Percentiles rank a stretch among this genome's conserved stretches.
Conservation (phyloP, 2,329 filamentous ascomycete species). For the Sclerotiophoma versabilis region DNA sequence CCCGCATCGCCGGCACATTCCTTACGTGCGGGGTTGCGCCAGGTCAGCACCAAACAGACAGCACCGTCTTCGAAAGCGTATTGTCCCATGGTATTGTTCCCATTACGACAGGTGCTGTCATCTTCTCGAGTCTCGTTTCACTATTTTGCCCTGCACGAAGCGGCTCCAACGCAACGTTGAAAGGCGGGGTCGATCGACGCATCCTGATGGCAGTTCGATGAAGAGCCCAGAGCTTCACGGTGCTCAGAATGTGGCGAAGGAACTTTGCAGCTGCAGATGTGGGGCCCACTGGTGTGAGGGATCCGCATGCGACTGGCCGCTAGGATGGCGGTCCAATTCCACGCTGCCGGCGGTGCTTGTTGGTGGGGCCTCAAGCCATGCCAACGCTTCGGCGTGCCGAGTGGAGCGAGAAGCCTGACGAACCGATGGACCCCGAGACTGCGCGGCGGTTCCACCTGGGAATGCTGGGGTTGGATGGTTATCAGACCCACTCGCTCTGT, state of each 20-base stretch:
- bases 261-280: slow-evolving; percentile 19
- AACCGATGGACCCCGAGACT: slow-evolving; percentile 14
- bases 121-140: not conserved
- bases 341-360: slow-evolving; percentile 30
- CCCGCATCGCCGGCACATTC: slow-evolving; percentile 5
- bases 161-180: slow-evolving; percentile 18
- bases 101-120: not conserved
- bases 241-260: slow-evolving; percentile 28
- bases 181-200: slow-evolving; percentile 32
- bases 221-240: slow-evolving; percentile 11
- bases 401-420: slow-evolving; percentile 14
- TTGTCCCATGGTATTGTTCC: not conserved
- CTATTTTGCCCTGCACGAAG: not conserved
- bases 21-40: slow-evolving; percentile 24
- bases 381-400: slow-evolving; percentile 16
- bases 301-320: slow-evolving; percentile 33
- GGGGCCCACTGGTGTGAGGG: slow-evolving; percentile 26
- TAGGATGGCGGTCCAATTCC: slow-evolving; percentile 35
- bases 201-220: slow-evolving; percentile 14
- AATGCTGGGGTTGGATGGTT: slow-evolving; percentile 16
- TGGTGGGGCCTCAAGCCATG: slow-evolving; percentile 10
- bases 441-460: slow-evolving; percentile 12
- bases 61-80: not conserved
- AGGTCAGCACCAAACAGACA: slow-evolving; percentile 14
- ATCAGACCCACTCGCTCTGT: slow-evolving; percentile 21